Evolutionary conservation across 352 stramenopile species (phyloP).

Genomic region (Phytophthora tubulina): DNA sequence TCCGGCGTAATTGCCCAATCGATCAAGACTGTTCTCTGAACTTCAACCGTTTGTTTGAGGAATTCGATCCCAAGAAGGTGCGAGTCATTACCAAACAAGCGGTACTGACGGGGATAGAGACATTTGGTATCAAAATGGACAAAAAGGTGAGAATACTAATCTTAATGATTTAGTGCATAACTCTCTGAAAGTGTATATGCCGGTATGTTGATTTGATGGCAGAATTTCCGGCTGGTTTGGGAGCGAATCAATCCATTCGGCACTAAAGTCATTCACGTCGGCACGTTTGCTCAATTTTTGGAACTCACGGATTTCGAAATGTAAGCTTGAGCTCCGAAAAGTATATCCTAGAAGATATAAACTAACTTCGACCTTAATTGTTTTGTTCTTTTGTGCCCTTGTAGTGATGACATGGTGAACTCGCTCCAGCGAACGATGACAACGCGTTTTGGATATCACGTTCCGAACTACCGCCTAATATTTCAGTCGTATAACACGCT

Average conservation of each 20-base stretch:
- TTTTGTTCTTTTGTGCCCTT: not conserved
- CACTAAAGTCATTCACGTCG: constrained; percentile 66
- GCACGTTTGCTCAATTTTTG: constrained; percentile 70
- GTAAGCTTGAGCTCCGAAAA: constrained; percentile 32
- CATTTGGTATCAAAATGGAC: constrained; percentile 80
- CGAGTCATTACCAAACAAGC: constrained; percentile 59
- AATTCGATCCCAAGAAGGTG: constrained; percentile 80
- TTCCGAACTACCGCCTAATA: constrained; percentile 78
- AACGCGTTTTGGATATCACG: constrained; percentile 61
- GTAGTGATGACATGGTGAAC: constrained; percentile 74
- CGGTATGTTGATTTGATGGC: not conserved
- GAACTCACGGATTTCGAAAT: constrained; percentile 84
- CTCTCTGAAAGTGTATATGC: too few relatives aligned
- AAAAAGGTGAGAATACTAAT: constrained; percentile 57
- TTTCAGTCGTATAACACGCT: constrained; percentile 84
- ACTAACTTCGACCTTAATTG: not conserved
- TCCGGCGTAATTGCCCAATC: constrained; percentile 76
- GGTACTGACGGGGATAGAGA: constrained; percentile 59
- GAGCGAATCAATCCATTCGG: constrained; percentile 72
- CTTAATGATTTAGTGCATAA: not conserved
- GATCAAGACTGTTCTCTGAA: constrained; percentile 84
- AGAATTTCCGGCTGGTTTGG: constrained; percentile 78
- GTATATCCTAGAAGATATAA: not conserved
- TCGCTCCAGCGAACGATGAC: constrained; percentile 77
- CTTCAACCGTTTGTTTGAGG: constrained; percentile 77